Evolutionary conservation across 805 yeast species (phyloP).

Genomic region (Cephaloascus fragrans): DNA sequence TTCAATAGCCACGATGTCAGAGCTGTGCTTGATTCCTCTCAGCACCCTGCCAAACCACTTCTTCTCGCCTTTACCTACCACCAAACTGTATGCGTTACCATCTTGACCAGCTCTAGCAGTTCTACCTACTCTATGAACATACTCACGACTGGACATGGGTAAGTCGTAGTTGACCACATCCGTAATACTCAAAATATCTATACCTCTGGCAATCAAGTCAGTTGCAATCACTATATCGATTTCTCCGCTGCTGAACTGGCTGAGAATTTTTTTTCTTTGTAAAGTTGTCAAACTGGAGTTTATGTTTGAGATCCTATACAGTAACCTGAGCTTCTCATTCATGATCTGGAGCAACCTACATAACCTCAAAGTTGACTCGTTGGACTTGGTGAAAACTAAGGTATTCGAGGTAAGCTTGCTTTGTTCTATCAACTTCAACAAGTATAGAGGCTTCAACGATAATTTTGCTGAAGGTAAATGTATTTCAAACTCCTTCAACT

Average conservation of each 20-base stretch:
- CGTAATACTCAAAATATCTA: constrained; percentile 62
- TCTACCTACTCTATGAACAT: constrained; percentile 94
- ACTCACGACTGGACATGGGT: constrained; percentile 83
- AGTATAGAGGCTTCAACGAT: constrained; percentile 63
- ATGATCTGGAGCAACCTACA: constrained; percentile 47
- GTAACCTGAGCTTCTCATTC: constrained; percentile 11
- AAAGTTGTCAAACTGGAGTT: constrained; percentile 48
- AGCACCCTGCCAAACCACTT: constrained; percentile 47
- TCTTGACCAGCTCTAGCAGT: constrained; percentile 84
- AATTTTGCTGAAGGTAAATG: constrained; percentile 26
- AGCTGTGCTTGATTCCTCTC: constrained; percentile 38
- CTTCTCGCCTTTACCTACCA: constrained; percentile 72
- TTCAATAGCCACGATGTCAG: constrained; percentile 12
- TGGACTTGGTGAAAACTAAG: constrained; percentile 63
- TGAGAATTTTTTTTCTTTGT: constrained; percentile 47
- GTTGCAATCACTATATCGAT: constrained; percentile 61
- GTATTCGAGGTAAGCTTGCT: constrained; percentile 26
- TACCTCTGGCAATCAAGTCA: constrained; percentile 93
- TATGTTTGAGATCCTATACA: constrained; percentile 29
- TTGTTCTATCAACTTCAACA: constrained; percentile 43
- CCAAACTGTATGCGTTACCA: constrained; percentile 69
- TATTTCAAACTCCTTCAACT: constrained; percentile 33
- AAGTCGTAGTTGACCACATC: constrained; percentile 85
- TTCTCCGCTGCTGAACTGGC: constrained; percentile 45
- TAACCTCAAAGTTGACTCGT: constrained; percentile 80